A percentile compares a stretch with the other conserved stretches of the same genome.
phyloP scores from a whole-genome alignment of 2,329 filamentous ascomycete genomes.

The Didymella pinodella region DNA sequence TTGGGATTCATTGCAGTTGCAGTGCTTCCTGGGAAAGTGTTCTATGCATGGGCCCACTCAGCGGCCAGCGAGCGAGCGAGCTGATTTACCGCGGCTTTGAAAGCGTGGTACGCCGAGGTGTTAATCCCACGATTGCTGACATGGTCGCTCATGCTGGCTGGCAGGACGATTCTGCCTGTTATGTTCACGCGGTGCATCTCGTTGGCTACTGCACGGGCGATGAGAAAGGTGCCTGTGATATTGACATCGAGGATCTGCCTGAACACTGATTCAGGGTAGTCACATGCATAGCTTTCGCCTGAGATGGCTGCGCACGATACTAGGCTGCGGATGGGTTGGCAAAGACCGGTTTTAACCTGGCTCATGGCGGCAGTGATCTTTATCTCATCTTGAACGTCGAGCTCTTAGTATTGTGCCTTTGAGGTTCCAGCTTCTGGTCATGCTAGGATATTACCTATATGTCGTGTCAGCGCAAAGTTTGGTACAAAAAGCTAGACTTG shows the following conservation, averaged over 20 bases:
- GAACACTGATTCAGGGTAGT: slow-evolving; percentile 46
- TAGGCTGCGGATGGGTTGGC: slow-evolving; percentile 36
- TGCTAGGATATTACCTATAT: not conserved
- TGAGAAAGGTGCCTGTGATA: slow-evolving; percentile 79
- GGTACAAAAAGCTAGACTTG: not conserved
- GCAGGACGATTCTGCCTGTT: slow-evolving; percentile 17
- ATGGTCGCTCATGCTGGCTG: slow-evolving; percentile 51
- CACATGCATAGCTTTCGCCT: slow-evolving; percentile 42
- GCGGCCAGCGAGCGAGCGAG: slow-evolving; percentile 60
- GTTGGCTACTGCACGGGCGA: slow-evolving; percentile 64
- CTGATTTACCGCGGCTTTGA: slow-evolving; percentile 63
- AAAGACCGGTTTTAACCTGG: slow-evolving; percentile 18
- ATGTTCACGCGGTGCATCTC: slow-evolving; percentile 43
- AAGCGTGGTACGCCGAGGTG: slow-evolving; percentile 61
- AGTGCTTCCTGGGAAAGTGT: slow-evolving; percentile 52
- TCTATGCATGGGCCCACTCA: slow-evolving; percentile 53
- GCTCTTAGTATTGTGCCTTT: slow-evolving; percentile 26
- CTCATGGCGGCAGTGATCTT: slow-evolving; percentile 25
- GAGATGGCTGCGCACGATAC: slow-evolving; percentile 43
- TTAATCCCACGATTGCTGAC: slow-evolving; percentile 51
- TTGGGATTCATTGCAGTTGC: slow-evolving; percentile 29
- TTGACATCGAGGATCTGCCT: slow-evolving; percentile 71
- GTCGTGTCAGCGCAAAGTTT: not conserved
- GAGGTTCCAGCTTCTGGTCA: not conserved
- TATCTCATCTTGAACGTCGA: slow-evolving; percentile 35